Base-by-base conservation (phyloP, 2,329 filamentous ascomycete genomes). In the Raffaelea albimanens region DNA sequence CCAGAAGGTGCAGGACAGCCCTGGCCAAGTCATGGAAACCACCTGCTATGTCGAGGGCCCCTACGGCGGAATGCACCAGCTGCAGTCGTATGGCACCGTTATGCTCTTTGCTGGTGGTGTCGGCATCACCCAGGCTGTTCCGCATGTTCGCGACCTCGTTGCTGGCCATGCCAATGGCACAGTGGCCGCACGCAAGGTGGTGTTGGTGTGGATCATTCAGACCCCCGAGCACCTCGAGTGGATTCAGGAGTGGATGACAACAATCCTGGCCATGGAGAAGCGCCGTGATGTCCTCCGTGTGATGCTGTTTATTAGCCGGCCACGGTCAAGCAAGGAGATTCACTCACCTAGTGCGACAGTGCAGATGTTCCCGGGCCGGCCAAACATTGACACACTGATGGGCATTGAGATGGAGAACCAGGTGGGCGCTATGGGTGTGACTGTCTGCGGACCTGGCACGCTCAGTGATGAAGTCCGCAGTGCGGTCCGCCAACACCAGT, bases 171-270 rank as follows among this genome's bases (percentile, higher is more conserved):
- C 75, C 51, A 78, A 82, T 52, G 80, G 81, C 49, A 87, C 81
- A 0, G 80, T 84, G 5, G 82, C 84, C 1, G 80, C 83, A 1
- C 78, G 83, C 52, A 85, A 82, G 60, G 73, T 90, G 44, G 70
- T 87, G 5, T 73, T 91, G 21, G 79, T 89, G 38, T 91, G 86
- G 86, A 82, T 82, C 43, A 85, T 91, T 49, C 85, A 86, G 57
- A 84, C 77, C 57, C 83, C 83, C 56, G 85, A 89, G 67, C 85
- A 89, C 61, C 72, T 90, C 25, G 85, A 90, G 63, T 90, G 85
- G 85, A 88, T 89, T 59, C 75, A 84, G 42, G 83, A 83, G 8
- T 89, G 84, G 83, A 89, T 90, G 85, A 88, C 84, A 3, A 75
- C 83, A 58, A 87, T 89, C 52, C 71, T 89, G 36, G 76, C 78